Evolutionary conservation across 2,329 filamentous ascomycete species (phyloP), one percentile per base, ranked within the genome.

Genomic region (Sodiomyces alkalinus): DNA sequence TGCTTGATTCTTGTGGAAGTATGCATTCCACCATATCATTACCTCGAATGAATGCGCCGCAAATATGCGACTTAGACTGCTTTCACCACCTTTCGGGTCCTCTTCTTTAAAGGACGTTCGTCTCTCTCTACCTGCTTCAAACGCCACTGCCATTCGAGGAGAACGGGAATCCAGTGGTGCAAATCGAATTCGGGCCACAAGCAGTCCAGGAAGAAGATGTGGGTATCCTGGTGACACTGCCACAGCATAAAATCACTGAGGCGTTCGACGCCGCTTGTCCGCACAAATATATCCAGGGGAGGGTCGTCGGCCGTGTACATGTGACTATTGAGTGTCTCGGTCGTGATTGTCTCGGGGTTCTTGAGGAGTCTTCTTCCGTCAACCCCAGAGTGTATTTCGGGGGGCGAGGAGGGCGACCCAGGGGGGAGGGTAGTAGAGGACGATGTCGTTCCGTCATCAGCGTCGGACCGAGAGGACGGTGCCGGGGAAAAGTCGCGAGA

Each of bases 191-290:
- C 83, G 2, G 90, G 90, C 90, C 90, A 98, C 36, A 93, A 62
- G 39, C 82, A 90, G 43, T 92, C 71, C 32, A 94, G 56, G 48
- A 96, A 98, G 34, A 92, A 82, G 38, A 98, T 79, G 34, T 92
- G 80, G 0, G 90, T 94, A 38, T 87, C 66, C 46, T 93, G 73
- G 47, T 96, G 86, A 43, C 82, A 90, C 54, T 98, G 90, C 90
- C 90, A 98, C 19, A 98, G 73, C 86, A 98, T 90, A 44, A 96
- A 98, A 50, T 98, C 90, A 47, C 85, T 94, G 33, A 98, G 60
- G 27, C 90, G 70, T 51, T 86, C 79, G 10, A 98, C 90, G 17
- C 86, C 87, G 37, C 85, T 94, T 4, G 90, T 98, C 28, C 90
- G 74, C 28, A 98, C 68, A 30, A 98, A 74, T 9, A 98, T 66